phyloP scores from a whole-genome alignment of 1,139 yeast species.

The Sugiyamaella paludigena region DNA sequence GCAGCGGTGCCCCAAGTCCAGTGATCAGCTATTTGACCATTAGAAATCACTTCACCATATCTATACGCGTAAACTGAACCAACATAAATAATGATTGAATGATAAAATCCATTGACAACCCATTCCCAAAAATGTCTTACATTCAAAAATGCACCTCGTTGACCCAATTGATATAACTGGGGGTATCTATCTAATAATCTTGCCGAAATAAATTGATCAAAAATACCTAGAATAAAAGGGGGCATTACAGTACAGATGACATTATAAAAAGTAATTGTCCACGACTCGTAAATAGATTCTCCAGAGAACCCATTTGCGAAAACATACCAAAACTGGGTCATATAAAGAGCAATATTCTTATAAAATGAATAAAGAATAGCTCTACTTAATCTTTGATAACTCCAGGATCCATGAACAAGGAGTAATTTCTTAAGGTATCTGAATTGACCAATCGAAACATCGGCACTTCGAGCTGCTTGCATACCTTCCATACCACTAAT shows the following conservation, averaged over 20 bases:
- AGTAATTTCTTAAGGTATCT: constrained; percentile 75
- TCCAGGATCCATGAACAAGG: constrained; percentile 97
- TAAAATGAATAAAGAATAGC: constrained; percentile 94
- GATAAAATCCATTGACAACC: constrained; percentile 93
- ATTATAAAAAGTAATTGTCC: constrained; percentile 96
- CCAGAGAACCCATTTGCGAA: constrained; percentile 92
- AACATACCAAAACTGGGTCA: constrained; percentile 98
- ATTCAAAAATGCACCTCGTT: constrained; percentile 81
- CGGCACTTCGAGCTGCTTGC: constrained; percentile 99
- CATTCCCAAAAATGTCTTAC: constrained; percentile 96
- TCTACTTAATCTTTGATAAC: constrained; percentile 87
- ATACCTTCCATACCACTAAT: constrained; percentile 99
- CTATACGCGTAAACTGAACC: constrained; percentile 68
- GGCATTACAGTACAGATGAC: constrained; percentile 95
- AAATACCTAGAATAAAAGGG: constrained; percentile 93
- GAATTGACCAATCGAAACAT: constrained; percentile 95
- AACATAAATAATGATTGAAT: constrained; percentile 79
- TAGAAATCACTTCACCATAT: constrained; percentile 61
- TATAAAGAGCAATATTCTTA: constrained; percentile 89
- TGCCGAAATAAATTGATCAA: constrained; percentile 94
- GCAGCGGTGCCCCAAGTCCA: constrained; percentile 96
- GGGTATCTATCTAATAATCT: constrained; percentile 88
- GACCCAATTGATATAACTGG: constrained; percentile 87
- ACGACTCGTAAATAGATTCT: constrained; percentile 92
- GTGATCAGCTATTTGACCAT: constrained; percentile 78